These are phyloP conservation scores for Candida frijolesensis DNA, from an alignment of 1,139 yeast genomes.

Conservation along the genomic window DNA sequence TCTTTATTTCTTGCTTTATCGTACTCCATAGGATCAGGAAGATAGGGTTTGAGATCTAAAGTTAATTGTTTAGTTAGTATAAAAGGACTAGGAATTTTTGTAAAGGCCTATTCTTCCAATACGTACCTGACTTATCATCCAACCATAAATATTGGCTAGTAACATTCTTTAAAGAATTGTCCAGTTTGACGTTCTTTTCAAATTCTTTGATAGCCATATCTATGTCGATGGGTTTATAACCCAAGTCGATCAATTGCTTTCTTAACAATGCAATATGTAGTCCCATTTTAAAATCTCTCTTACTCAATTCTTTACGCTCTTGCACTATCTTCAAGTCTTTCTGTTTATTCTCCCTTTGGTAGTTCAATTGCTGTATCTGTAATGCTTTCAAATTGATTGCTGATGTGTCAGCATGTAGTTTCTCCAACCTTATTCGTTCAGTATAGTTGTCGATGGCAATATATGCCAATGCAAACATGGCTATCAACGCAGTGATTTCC, in stretches of 20 bases:
- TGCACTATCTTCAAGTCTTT: slow-evolving; percentile 48
- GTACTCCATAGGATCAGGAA: slow-evolving; percentile 65
- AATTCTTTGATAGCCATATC: slow-evolving; percentile 55
- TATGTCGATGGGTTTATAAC: slow-evolving; percentile 54
- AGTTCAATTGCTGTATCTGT: slow-evolving; percentile 46
- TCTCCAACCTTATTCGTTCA: slow-evolving; percentile 44
- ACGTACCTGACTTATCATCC: slow-evolving; percentile 48
- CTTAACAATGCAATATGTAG: slow-evolving; percentile 65
- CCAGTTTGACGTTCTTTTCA: slow-evolving; percentile 57
- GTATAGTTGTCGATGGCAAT: slow-evolving; percentile 56
- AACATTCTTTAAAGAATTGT: slow-evolving; percentile 54
- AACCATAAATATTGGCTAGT: slow-evolving; percentile 62
- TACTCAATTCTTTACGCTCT: slow-evolving; percentile 50
- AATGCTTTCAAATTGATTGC: slow-evolving; percentile 45
- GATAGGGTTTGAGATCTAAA: slow-evolving; percentile 44
- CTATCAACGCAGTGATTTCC: slow-evolving; percentile 39
- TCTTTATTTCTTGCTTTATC: slow-evolving; percentile 33
- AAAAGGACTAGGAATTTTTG: background rate
- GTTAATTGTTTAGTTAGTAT: background rate
- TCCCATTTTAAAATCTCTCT: slow-evolving; percentile 60
- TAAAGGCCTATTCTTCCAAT: too few relatives aligned
- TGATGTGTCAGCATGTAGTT: slow-evolving; percentile 38
- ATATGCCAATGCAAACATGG: slow-evolving; percentile 44
- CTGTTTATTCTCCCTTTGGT: slow-evolving; percentile 46
- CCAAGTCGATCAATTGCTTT: slow-evolving; percentile 55